These are phyloP conservation scores for Sugiyamaella sp. DNA, from an alignment of 1,139 yeast species.

Conservation along the genomic window DNA sequence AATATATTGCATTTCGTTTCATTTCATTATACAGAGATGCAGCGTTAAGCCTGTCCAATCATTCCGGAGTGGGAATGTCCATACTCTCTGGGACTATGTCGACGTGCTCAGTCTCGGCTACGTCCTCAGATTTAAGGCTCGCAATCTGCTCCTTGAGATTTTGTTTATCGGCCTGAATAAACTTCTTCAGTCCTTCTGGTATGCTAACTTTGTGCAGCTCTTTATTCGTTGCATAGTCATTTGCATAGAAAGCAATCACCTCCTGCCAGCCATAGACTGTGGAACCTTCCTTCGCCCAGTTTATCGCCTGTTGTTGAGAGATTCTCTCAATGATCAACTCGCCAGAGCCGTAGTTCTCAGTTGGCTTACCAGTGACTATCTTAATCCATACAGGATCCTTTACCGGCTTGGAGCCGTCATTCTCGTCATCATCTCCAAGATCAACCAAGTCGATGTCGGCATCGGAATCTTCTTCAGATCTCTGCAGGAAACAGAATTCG, in stretches of 20 bases:
- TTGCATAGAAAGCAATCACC: slow-evolving; percentile 35
- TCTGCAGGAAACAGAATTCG: slow-evolving; percentile 32
- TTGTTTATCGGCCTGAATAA: slow-evolving; percentile 28
- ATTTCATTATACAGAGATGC: slow-evolving; percentile 1
- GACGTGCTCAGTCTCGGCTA: neutral
- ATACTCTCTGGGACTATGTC: no score
- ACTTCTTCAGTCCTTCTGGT: slow-evolving; percentile 26
- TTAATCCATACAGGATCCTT: slow-evolving; percentile 27
- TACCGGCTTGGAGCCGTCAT: slow-evolving; percentile 2
- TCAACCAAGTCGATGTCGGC: slow-evolving; percentile 27
- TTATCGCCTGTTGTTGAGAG: slow-evolving; percentile 29
- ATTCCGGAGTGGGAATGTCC: neutral
- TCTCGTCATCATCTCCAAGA: slow-evolving; percentile 17
- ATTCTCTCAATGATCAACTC: slow-evolving; percentile 19
- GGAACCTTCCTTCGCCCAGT: slow-evolving; percentile 33
- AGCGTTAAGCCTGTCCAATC: no score
- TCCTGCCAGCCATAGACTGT: slow-evolving; percentile 32
- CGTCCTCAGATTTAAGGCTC: neutral
- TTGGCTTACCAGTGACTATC: slow-evolving; percentile 20
- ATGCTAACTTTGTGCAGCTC: slow-evolving; percentile 24
- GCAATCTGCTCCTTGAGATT: slow-evolving; percentile 20
- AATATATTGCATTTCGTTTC: neutral
- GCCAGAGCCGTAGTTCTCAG: slow-evolving; percentile 7
- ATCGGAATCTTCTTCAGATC: slow-evolving; percentile 13
- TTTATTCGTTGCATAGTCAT: slow-evolving; percentile 31